phyloP scores from a whole-genome alignment of 176 grass and related monocot genomes.

The Puya raimondii region DNA sequence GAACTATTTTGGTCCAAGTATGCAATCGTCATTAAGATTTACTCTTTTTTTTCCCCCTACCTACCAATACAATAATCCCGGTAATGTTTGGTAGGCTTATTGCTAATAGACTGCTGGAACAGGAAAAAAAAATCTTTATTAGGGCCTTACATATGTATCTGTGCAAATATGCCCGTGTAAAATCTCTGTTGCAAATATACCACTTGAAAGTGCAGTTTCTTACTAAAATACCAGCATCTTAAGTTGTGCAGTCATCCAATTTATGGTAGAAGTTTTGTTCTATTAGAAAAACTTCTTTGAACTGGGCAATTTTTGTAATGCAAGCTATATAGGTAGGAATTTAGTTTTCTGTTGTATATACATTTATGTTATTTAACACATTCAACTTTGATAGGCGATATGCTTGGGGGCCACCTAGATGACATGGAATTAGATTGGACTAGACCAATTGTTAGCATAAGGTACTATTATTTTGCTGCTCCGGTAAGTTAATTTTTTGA shows the following conservation, averaged over 20 bases:
- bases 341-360: too few species aligned
- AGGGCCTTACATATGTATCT: neutral
- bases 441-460: slow-evolving; percentile 91
- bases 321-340: too few species aligned
- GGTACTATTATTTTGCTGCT: slow-evolving; percentile 26
- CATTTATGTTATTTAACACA: neutral
- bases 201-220: too few species aligned
- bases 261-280: too few species aligned
- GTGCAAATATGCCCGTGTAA: too few species aligned
- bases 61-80: neutral
- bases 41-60: neutral
- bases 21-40: slow-evolving; percentile 2
- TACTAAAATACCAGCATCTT: too few species aligned
- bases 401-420: slow-evolving; percentile 91
- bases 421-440: slow-evolving; percentile 97
- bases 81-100: too few species aligned
- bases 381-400: slow-evolving; percentile 51
- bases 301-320: too few species aligned
- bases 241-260: too few species aligned
- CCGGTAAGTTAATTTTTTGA: neutral
- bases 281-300: too few species aligned
- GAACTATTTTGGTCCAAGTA: slow-evolving; percentile 94
- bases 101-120: neutral
- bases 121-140: neutral
- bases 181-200: too few species aligned